A percentile compares a stretch with the other conserved stretches of the same genome.
phyloP scores from a whole-genome alignment of 2,329 filamentous ascomycete genomes.

The Sporothrix pallida region DNA sequence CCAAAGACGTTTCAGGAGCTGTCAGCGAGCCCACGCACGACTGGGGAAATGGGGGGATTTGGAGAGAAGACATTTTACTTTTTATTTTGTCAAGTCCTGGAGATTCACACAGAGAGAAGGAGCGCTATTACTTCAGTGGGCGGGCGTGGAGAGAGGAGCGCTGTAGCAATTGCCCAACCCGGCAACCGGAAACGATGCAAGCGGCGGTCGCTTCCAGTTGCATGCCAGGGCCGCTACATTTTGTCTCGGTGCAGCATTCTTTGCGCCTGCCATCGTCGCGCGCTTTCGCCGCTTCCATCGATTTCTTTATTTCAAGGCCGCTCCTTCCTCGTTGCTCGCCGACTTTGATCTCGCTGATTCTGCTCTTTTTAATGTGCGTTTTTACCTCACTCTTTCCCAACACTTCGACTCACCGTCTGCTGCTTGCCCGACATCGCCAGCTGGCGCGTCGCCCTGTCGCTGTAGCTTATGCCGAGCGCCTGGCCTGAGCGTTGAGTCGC shows the following conservation, averaged over 20 bases:
- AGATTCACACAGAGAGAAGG: neutral
- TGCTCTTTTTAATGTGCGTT: neutral
- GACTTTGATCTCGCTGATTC: neutral
- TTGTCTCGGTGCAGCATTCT: constrained; percentile 20
- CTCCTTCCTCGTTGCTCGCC: neutral
- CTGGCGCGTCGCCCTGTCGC: constrained; percentile 13
- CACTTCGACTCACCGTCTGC: constrained; percentile 6
- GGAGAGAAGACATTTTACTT: neutral
- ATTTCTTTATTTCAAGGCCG: constrained; percentile 13
- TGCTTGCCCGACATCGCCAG: constrained; percentile 23
- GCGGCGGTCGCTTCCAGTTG: constrained; percentile 6
- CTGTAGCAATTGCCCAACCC: neutral
- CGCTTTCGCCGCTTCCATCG: constrained; percentile 14
- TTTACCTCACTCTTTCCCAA: neutral
- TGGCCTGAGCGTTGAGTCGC: neutral
- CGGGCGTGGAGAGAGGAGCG: neutral
- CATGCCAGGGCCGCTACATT: constrained; percentile 21
- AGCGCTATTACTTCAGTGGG: neutral
- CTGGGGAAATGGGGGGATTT: neutral
- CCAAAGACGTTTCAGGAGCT: constrained; percentile 2
- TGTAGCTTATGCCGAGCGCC: constrained; percentile 27
- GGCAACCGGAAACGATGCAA: constrained; percentile 27
- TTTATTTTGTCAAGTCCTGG: neutral
- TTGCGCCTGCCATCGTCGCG: neutral
- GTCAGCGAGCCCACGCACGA: neutral